phyloP scores from a whole-genome alignment of 306 rosid genomes.

The Sicyos edulis region DNA sequence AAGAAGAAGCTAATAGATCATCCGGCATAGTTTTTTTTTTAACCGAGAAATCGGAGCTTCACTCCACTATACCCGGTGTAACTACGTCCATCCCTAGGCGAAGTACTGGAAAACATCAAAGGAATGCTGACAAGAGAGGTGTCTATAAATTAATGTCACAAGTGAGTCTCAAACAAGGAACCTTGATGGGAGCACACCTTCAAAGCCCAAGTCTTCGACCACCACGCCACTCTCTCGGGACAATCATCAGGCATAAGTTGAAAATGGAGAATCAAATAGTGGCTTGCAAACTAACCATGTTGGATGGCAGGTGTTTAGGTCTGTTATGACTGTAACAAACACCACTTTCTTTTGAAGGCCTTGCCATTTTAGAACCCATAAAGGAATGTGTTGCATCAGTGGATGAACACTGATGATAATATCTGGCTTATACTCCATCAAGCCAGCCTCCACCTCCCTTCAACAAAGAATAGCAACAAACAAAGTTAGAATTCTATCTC shows the following conservation, averaged over 20 bases:
- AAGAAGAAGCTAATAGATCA: no score
- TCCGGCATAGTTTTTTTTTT: no score
- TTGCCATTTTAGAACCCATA: slow-evolving; percentile 99
- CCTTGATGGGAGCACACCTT: no score
- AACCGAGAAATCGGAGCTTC: no score
- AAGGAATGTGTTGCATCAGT: slow-evolving; percentile 94
- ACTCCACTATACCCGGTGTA: no score
- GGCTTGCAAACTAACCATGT: slow-evolving; percentile 56
- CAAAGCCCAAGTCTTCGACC: no score
- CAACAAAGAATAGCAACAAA: slow-evolving; percentile 22
- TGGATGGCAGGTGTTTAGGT: slow-evolving; percentile 82
- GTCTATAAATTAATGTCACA: no score
- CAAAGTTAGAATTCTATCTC: slow-evolving; percentile 18
- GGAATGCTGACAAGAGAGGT: no score
- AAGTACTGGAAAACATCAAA: no score
- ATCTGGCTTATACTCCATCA: slow-evolving; percentile 92
- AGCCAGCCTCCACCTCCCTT: slow-evolving; percentile 96
- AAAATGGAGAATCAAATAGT: slow-evolving; percentile 8
- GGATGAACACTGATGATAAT: slow-evolving; percentile 97
- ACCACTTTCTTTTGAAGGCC: slow-evolving; percentile 82
- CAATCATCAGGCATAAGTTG: background rate
- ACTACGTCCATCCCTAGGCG: no score
- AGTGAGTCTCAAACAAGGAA: no score
- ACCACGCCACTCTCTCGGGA: no score
- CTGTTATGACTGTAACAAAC: slow-evolving; percentile 87